Base-by-base conservation (phyloP, 1,139 yeast species). In the Yamadazyma pseudoaaseri region DNA sequence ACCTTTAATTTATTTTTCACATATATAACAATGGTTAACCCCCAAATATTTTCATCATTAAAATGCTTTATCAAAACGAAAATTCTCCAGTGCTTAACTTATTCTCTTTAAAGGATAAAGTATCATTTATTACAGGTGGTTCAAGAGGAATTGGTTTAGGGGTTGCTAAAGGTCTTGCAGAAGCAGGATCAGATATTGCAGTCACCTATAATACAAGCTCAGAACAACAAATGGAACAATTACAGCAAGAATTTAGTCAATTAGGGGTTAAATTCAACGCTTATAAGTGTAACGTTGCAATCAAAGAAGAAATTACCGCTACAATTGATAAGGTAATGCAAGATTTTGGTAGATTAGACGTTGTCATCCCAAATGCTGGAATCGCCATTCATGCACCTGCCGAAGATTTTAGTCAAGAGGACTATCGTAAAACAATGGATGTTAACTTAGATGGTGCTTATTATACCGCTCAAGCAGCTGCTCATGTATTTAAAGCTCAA, bases 281-380 rank as follows among this genome's bases (percentile, higher is more conserved):
- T 5, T 42, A 46, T 15, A 45, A 54, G n/a, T 42, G 45, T 22
- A 43, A 58, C 20, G 52, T 44, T 21, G 39, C 47, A 2, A 45
- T 48, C 18, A 42, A 48, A 29, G 45, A 44, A 12, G 62, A 56
- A 27, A 51, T 57, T 33, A 16, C 38, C 5, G 38, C 41, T 6
- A 46, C 43, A 12, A 44, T 44, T 24, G 56, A 52, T 24, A 44
- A 44, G 33, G 47, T 42, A 9, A 24, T 39, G 6, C 36, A 51
- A 15, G 43, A 54, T 52, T 24, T 66, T 60, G 73, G 70, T 1
- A 49, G 54, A 22, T 62, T 76, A 37, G 78, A 76, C 46, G 65
- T 76, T 10, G 61, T 79, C 55, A 52, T 77, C 43, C 76, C 76
- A 48, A 74, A 76, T 46, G 82, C 81, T 6, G 83, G 83, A 8